A percentile compares a stretch with the other conserved stretches of the same genome.
These are phyloP conservation scores for Penicillium sumatraense DNA, from an alignment of 2,329 filamentous ascomycete genomes.

Conservation along the genomic window DNA sequence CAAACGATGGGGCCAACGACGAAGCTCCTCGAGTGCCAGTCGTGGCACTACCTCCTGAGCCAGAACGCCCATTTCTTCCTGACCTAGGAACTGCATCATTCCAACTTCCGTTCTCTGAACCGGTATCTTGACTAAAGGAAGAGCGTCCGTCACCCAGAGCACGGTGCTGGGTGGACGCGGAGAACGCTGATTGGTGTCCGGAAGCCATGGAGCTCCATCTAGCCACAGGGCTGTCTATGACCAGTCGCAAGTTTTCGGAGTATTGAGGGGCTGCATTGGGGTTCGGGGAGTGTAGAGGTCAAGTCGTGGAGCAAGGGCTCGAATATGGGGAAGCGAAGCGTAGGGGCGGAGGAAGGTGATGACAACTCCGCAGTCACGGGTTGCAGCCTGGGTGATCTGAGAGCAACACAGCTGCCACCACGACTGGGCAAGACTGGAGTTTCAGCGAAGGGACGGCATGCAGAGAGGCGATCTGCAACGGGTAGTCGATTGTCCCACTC, in stretches of 20 bases:
- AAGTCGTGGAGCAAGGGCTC: constrained; percentile 28
- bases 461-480: constrained; percentile 11
- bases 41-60: constrained; percentile 62
- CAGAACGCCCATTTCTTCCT: constrained; percentile 53
- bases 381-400: constrained; percentile 17
- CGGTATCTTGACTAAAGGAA: constrained; percentile 45
- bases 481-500: constrained; percentile 17
- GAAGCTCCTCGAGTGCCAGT: constrained; percentile 65
- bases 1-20: constrained; percentile 72
- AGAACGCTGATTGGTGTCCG: constrained; percentile 48
- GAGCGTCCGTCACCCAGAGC: constrained; percentile 42
- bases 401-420: constrained; percentile 15
- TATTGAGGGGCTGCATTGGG: constrained; percentile 38
- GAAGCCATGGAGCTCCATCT: constrained; percentile 53
- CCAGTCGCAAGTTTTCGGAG: constrained; percentile 34
- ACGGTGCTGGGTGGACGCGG: constrained; percentile 47
- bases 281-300: constrained; percentile 17
- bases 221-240: constrained; percentile 43
- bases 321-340: constrained; percentile 23
- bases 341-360: constrained; percentile 22
- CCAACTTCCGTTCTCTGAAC: constrained; percentile 45
- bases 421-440: background rate
- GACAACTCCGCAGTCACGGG: constrained; percentile 26
- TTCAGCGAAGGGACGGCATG: background rate
- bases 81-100: constrained; percentile 36